phyloP scores from a whole-genome alignment of 768 basidiomycete species.

The Termitomyces eurrhizus region DNA sequence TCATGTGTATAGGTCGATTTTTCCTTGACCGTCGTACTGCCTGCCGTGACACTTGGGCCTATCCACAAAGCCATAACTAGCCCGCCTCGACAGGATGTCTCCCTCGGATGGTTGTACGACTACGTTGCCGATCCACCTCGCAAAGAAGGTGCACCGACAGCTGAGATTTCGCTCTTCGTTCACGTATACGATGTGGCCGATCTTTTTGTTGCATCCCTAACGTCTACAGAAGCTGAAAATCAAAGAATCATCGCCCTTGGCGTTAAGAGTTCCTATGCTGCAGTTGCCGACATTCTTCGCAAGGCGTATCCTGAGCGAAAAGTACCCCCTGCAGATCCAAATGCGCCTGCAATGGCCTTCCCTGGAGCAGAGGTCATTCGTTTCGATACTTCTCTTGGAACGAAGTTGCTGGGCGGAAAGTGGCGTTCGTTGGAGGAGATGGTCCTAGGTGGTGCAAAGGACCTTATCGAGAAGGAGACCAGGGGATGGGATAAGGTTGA shows the following conservation, averaged over 20 bases:
- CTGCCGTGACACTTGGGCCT: conserved; percentile 5
- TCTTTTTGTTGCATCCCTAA: conserved; percentile 10
- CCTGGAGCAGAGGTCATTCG: conserved; percentile 11
- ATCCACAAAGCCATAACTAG: conserved; percentile 8
- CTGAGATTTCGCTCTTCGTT: conserved; percentile 8
- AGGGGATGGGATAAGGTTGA: conserved; percentile 8
- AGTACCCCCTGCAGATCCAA: conserved; percentile 8
- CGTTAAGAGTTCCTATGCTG: conserved; percentile 6
- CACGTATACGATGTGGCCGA: conserved; percentile 11
- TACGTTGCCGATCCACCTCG: conserved; percentile 6
- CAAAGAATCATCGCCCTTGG: conserved; percentile 9
- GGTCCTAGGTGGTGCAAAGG: conserved; percentile 7
- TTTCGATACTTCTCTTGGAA: conserved; percentile 7
- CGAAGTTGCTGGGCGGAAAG: conserved; percentile 8
- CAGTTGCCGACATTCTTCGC: conserved; percentile 9
- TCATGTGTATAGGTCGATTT: conserved; percentile 1
- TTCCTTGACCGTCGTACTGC: conserved; percentile 7
- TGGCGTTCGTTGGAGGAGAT: conserved; percentile 12
- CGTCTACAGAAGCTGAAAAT: conserved; percentile 5
- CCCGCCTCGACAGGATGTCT: conserved; percentile 10
- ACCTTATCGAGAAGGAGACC: conserved; percentile 8
- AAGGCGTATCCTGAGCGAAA: conserved; percentile 11
- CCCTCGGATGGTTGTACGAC: conserved; percentile 13
- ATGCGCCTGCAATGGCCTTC: conserved; percentile 7
- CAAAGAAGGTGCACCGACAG: conserved; percentile 4